Evolutionary conservation across 768 basidiomycete genomes (phyloP).

Genomic region (Coprinopsis cinerea): DNA sequence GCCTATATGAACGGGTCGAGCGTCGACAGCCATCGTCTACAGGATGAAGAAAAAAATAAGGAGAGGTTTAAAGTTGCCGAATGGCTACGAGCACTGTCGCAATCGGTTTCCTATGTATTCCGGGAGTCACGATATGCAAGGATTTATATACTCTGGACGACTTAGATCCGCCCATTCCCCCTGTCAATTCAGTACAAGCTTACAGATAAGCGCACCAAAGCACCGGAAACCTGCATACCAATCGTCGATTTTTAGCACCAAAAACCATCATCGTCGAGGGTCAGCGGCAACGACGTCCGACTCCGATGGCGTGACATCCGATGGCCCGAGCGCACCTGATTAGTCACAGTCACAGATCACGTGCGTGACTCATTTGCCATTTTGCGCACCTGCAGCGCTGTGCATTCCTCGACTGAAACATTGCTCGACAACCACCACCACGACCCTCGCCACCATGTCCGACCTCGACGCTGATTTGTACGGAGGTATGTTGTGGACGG

Average conservation of each 20-base stretch:
- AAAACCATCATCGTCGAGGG: neutral
- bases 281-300: neutral
- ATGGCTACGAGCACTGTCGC: neutral
- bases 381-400: conserved; percentile 7
- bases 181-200: neutral
- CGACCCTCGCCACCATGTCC: conserved; percentile 45
- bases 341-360: conserved; percentile 6
- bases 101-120: neutral
- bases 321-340: conserved; percentile 21
- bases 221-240: neutral
- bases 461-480: conserved; percentile 89
- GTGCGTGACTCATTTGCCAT: conserved; percentile 14
- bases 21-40: neutral
- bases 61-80: neutral
- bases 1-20: conserved; percentile 29
- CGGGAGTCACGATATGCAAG: neutral
- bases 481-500: conserved; percentile 52
- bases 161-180: conserved; percentile 2
- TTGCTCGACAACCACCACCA: conserved; percentile 18
- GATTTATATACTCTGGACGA: neutral
- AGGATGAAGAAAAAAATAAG: neutral
- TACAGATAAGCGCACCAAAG: neutral
- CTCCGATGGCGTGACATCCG: neutral
- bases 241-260: neutral
- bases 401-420: neutral